These are phyloP conservation scores for Marchantia polymorpha DNA, from an alignment of 225 moss, liverwort and hornwort species.

Conservation along the genomic window DNA sequence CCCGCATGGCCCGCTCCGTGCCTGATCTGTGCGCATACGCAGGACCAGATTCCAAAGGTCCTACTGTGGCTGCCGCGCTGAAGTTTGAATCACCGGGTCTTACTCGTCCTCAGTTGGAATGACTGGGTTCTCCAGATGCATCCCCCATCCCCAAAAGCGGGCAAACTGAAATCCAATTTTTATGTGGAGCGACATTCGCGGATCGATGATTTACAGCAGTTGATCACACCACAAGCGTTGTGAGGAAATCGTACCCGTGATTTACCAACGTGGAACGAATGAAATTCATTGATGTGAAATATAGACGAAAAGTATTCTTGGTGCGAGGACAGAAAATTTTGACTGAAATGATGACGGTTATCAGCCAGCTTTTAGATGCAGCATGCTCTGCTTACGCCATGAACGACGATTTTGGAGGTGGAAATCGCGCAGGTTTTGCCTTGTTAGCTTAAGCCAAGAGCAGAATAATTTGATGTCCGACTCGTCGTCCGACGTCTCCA, in stretches of 20 bases:
- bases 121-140: neutral
- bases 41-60: neutral
- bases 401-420: neutral
- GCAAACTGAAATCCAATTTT: neutral
- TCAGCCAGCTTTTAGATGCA: neutral
- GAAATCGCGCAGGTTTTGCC: neutral
- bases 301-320: neutral
- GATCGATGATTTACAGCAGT: conserved; percentile 2
- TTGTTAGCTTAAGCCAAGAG: neutral
- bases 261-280: neutral
- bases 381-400: neutral
- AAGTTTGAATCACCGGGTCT: neutral
- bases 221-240: neutral
- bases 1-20: neutral
- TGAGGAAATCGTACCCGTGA: neutral
- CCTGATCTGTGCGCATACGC: neutral
- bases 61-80: neutral
- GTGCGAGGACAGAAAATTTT: neutral
- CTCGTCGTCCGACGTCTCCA: no score
- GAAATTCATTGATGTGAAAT: neutral
- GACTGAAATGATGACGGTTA: neutral
- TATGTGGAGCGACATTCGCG: neutral
- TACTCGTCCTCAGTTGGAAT: neutral
- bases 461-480: neutral
- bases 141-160: neutral